Percentiles rank a stretch among this genome's conserved stretches.
phyloP scores from a whole-genome alignment of 805 yeast genomes.

The Starmerella asiatica region DNA sequence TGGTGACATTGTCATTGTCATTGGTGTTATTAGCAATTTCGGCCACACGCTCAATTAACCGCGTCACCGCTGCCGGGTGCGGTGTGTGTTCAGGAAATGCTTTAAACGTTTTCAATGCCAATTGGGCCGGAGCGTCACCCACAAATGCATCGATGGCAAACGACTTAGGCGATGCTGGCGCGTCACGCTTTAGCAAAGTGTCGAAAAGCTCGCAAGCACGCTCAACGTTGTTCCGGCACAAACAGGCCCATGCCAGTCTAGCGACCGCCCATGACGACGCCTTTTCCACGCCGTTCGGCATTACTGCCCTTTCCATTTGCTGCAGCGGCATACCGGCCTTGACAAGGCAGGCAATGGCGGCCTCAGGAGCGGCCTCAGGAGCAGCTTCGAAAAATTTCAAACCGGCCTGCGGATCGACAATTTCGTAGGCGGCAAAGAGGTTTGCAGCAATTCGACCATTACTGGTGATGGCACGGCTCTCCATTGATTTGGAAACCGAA shows the following conservation, averaged over 20 bases:
- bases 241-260: conserved; percentile 15
- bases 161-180: conserved; percentile 1
- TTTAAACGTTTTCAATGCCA: conserved; percentile 11
- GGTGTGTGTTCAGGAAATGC: conserved; percentile 9
- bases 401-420: conserved; percentile 18
- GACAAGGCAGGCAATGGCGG: conserved; percentile 20
- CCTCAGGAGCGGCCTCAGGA: conserved; percentile 6
- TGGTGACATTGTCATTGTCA: not conserved
- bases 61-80: conserved; percentile 16
- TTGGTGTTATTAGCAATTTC: not conserved
- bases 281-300: conserved; percentile 1
- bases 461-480: conserved; percentile 1
- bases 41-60: conserved; percentile 16
- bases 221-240: conserved; percentile 8
- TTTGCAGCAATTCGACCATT: conserved; percentile 3
- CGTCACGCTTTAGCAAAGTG: not conserved
- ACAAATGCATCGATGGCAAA: conserved; percentile 17
- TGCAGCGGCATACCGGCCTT: conserved; percentile 13
- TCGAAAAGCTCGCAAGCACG: conserved; percentile 9
- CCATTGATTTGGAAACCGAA: conserved; percentile 6
- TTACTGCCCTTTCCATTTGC: conserved; percentile 9
- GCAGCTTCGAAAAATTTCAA: conserved; percentile 9
- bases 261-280: conserved; percentile 6
- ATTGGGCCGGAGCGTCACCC: conserved; percentile 20
- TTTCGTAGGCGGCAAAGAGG: conserved; percentile 16